phyloP scores from a whole-genome alignment of 768 basidiomycete genomes.

The Calocera viscosa region DNA sequence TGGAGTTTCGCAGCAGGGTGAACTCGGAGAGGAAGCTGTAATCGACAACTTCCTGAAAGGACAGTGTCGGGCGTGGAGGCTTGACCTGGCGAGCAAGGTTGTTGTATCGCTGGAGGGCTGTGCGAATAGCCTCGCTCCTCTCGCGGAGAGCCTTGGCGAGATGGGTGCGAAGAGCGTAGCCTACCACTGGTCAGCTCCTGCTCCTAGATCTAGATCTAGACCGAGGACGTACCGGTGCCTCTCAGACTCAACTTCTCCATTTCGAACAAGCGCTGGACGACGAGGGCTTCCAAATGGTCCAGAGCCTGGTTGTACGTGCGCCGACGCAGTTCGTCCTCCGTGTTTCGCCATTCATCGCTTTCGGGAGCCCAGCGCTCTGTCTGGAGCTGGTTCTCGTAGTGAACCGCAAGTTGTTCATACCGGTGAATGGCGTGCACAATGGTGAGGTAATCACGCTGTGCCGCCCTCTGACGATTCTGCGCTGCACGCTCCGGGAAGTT shows the following conservation, averaged over 20 bases:
- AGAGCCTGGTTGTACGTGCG: constrained; percentile 20
- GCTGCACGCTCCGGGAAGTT: background rate
- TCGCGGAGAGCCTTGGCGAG: background rate
- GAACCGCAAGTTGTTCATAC: background rate
- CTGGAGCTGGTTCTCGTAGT: background rate
- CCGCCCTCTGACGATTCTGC: background rate
- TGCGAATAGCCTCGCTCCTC: constrained; percentile 7
- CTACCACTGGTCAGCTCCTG: background rate
- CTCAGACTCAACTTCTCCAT: constrained; percentile 23
- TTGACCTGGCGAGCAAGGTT: background rate
- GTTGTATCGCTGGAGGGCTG: background rate
- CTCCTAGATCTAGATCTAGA: background rate
- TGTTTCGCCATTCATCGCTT: background rate
- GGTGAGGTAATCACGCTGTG: background rate
- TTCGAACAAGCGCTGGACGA: constrained; percentile 26
- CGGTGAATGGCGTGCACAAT: constrained; percentile 4
- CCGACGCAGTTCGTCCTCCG: constrained; percentile 7
- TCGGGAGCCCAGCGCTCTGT: background rate
- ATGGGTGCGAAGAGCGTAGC: background rate
- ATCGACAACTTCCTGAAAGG: background rate
- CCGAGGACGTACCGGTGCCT: constrained; percentile 18
- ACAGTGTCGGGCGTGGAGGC: background rate
- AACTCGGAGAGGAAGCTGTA: constrained; percentile 7
- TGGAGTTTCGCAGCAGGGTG: background rate
- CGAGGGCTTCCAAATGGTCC: constrained; percentile 25